Base-by-base conservation (phyloP, 208 protist species). In the Acanthamoeba polyphaga region DNA sequence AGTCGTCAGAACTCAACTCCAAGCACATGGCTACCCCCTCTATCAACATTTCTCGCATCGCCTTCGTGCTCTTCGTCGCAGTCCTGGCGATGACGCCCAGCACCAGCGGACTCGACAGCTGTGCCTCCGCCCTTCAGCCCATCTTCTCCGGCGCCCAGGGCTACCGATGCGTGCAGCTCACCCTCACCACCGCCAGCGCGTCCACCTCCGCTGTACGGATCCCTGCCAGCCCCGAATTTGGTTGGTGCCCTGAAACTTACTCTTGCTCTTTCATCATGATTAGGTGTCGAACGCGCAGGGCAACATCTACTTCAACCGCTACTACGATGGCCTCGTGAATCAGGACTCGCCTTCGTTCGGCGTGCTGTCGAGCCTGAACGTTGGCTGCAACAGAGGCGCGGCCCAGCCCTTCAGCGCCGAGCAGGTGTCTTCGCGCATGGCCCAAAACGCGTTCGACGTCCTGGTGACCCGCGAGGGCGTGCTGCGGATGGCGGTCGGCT, bases 241-340 rank as follows among this genome's bases (percentile, higher is more conserved):
- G 1, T 17, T 9, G 0, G 3, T 22, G 27, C n/a, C 0, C 13
- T 5, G 13, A 2, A 68, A 68, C 27, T n/a, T 12, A 68, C 62
- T 38, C 68, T 15, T 1, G 29, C 13, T 76, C n/a, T n/a, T 29
- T 6, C n/a, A 27, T 38, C n/a, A 15, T 29, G 24, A 68, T 76
- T 4, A 76, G 68, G 68, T 76, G 15, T 76, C 68, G 10, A 0
- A 76, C 68, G 68, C 68, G 24, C 68, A 76, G 68, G 68, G 68
- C 68, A 76, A 76, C 5, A 2, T 76, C 68, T 76, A 76, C 68
- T 76, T 76, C 68, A 76, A 76, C 68, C 68, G 68, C 68, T 76
- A 76, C 27, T 76, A 76, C 27, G 10, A 76, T 13, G 68, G 68
- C 15, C 68, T 76, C 32, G 68, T 76, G 22, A 76, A 76, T 12